These are phyloP conservation scores for Globisporangium paroecandrum DNA, from an alignment of 352 stramenopile species.

Conservation along the genomic window DNA sequence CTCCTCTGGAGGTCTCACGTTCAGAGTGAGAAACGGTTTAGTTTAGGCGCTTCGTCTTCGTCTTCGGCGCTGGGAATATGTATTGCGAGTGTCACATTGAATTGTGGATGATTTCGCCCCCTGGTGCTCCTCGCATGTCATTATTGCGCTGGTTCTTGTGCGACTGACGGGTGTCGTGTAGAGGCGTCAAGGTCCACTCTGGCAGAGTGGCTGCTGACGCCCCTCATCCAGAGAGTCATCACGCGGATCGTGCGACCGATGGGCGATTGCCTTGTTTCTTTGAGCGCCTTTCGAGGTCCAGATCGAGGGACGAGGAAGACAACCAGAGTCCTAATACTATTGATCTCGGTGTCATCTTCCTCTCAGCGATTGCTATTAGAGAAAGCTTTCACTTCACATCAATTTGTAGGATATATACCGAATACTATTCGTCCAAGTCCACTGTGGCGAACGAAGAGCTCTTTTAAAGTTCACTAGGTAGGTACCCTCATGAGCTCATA, in stretches of 20 bases:
- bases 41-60: background rate
- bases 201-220: background rate
- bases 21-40: background rate
- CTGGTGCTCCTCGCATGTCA: background rate
- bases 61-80: too few relatives aligned
- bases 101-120: background rate
- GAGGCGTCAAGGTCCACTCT: background rate
- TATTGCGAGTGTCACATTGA: background rate
- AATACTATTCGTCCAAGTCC: background rate
- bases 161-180: background rate
- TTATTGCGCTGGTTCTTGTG: background rate
- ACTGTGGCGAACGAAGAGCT: background rate
- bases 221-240: background rate
- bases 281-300: background rate
- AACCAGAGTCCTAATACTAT: background rate
- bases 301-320: background rate
- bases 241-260: background rate
- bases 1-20: background rate
- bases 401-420: background rate
- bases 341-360: background rate
- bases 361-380: background rate
- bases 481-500: too few relatives aligned
- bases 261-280: background rate
- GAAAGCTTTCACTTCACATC: background rate
- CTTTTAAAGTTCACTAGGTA: background rate